These are phyloP conservation scores for Neurospora sp. DNA, from an alignment of 495 filamentous ascomycete genomes.

Conservation along the genomic window DNA sequence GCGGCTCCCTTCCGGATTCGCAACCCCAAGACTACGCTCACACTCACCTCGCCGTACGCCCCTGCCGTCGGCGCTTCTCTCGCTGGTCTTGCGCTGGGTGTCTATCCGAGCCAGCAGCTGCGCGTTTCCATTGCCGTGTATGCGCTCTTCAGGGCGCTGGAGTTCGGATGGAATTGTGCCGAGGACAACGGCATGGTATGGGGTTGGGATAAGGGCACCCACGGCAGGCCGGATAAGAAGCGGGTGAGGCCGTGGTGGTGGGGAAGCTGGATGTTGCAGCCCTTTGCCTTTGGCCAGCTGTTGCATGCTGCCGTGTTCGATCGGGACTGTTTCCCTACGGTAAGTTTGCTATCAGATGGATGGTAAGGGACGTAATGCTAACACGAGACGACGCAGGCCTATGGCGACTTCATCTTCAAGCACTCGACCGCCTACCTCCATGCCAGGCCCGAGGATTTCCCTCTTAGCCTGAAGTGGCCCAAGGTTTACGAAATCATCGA, in stretches of 20 bases:
- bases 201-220: slow-evolving; percentile 35
- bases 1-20: slow-evolving; percentile 68
- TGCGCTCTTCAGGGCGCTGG: slow-evolving; percentile 63
- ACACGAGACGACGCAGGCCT: slow-evolving; percentile 27
- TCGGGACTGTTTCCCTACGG: slow-evolving; percentile 68
- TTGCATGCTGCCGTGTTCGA: slow-evolving; percentile 91
- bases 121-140: slow-evolving; percentile 75
- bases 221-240: slow-evolving; percentile 25
- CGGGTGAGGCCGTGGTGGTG: slow-evolving; percentile 69
- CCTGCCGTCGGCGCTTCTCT: slow-evolving; percentile 82
- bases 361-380: neutral
- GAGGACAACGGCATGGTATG: slow-evolving; percentile 74
- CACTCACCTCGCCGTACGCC: slow-evolving; percentile 71
- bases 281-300: slow-evolving; percentile 81
- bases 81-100: slow-evolving; percentile 70
- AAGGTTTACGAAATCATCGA: slow-evolving; percentile 67
- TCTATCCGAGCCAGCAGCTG: slow-evolving; percentile 68
- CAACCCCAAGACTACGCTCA: slow-evolving; percentile 63
- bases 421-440: slow-evolving; percentile 73
- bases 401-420: slow-evolving; percentile 63
- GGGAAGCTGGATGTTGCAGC: slow-evolving; percentile 94
- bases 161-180: slow-evolving; percentile 75
- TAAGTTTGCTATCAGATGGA: slow-evolving; percentile 5
- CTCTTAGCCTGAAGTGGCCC: slow-evolving; percentile 62
- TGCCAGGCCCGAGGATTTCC: slow-evolving; percentile 57